Evolutionary conservation across 495 filamentous ascomycete species (phyloP), one percentile per base, ranked within the genome.

Genomic region (Penicillium coprophilum): DNA sequence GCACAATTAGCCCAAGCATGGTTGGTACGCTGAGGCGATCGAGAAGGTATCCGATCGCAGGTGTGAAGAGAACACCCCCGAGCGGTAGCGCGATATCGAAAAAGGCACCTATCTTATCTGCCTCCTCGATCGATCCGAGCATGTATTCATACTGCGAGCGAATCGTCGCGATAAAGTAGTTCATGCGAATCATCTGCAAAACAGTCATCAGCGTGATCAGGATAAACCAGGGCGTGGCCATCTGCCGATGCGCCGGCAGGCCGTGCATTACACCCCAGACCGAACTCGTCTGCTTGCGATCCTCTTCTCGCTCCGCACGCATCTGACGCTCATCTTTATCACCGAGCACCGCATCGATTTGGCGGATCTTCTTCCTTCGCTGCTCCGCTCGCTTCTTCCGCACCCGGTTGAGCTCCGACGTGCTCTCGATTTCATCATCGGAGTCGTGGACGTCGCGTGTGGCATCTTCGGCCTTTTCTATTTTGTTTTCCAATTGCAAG

Each of bases 111-210:
- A 97, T 80, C 44, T 79, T 77, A 5, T 84, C 78, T 0, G 91
- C 89, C 52, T 79, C 77, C 1, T 68, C 66, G 46, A 73, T 70
- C 8, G 80, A 82, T 20, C 74, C 74, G 6, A 97, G 80, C 43
- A 97, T 81, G 60, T 85, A 85, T 38, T 85, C 81, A 69, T 96
- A 96, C 67, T 97, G 93, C 6, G 86, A 73, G 4, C 87, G 82
- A 61, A 97, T 85, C 1, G 93, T 97, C 0, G 93, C 93, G 31
- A 97, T 92, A 65, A 97, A 97, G 76, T 92, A 97, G 72, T 97
- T 97, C 76, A 97, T 97, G 11, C 93, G 85, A 1, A 88, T 86
- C 92, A 96, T 96, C 65, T 95, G 91, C n/a, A 96, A 62, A n/a
- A 94, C 82, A 1, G 93, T 96, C 75, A 97, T 94, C 15, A 92